Evolutionary conservation across 352 stramenopile species (phyloP), one percentile per base, ranked within the genome.

Genomic region (Lagenidium giganteum): DNA sequence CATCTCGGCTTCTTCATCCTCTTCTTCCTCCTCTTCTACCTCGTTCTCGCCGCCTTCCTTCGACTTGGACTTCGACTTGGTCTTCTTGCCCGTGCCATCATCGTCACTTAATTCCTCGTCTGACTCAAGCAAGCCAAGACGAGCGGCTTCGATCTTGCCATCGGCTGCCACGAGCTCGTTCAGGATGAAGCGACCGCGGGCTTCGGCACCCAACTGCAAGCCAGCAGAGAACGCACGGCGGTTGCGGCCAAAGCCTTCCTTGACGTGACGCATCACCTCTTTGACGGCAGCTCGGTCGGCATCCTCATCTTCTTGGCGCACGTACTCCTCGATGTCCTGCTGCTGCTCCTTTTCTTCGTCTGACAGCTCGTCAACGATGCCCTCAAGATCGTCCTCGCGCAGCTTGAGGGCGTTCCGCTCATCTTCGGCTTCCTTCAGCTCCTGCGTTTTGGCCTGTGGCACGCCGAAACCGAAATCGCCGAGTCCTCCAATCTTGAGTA

Each of bases 221-320:
- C 66, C 56, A 1, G 71, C 64, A 2, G 68, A 82, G 51, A 93
- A 91, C 2, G 79, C 72, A 6, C 77, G 78, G 24, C 79, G 78
- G 43, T 90, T 93, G 54, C 82, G 76, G 14, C 82, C 82, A 51
- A 90, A 93, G 34, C 82, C 82, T 42, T 93, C 82, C 42, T 89
- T 89, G n/a, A 93, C 82, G 43, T 91, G 91, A 17, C 82, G 74
- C 74, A 93, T 93, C 3, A 93, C 82, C 46, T 88, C 78, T 44
- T 82, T 82, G 9, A 93, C 68, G 24, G 88, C 70, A 13, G 87
- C 48, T 0, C 66, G 69, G 54, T 93, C 82, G 34, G 76, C 54
- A 3, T 79, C 66, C 39, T 91, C 78, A 11, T 76, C 59, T 41
- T 89, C 71, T 14, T 68, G 64, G 6, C 79, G 82, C 48, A 87